Evolutionary conservation across 495 filamentous ascomycete genomes (phyloP).

Genomic region (Tuber aestivum): DNA sequence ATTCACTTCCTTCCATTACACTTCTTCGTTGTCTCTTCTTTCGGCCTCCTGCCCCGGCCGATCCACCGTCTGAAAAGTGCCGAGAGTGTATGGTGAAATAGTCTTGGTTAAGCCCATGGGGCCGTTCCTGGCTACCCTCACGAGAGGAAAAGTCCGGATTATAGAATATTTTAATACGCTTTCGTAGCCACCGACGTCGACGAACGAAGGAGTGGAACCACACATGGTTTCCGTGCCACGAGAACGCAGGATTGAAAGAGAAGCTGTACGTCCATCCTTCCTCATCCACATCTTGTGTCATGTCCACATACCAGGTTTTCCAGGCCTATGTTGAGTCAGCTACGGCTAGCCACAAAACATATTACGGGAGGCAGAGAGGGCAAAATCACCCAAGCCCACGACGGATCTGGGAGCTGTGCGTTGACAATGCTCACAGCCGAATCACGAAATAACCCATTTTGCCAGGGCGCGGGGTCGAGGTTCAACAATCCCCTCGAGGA

Average conservation of each 20-base stretch:
- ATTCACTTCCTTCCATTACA: conserved; percentile 28
- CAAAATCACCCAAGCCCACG: conserved; percentile 69
- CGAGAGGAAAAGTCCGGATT: conserved; percentile 36
- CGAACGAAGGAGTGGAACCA: conserved; percentile 93
- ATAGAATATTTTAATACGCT: conserved; percentile 60
- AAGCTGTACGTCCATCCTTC: conserved; percentile 96
- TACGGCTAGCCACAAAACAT: not conserved
- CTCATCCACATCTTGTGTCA: conserved; percentile 78
- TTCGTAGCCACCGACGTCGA: conserved; percentile 78
- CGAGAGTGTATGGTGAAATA: conserved; percentile 75
- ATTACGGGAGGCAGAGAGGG: not conserved
- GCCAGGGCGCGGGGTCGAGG: conserved; percentile 81
- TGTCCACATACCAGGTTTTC: conserved; percentile 90
- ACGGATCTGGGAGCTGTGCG: conserved; percentile 88
- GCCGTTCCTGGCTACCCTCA: conserved; percentile 34
- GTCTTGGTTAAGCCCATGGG: conserved; percentile 66
- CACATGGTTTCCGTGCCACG: conserved; percentile 85
- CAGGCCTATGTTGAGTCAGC: conserved; percentile 50
- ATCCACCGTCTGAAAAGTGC: not conserved
- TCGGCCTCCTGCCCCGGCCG: conserved; percentile 16
- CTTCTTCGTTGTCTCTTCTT: conserved; percentile 25
- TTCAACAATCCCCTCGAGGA: conserved; percentile 78
- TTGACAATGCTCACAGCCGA: conserved; percentile 82
- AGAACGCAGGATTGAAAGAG: conserved; percentile 66
- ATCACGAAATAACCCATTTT: conserved; percentile 62